phyloP scores from a whole-genome alignment of 106 monocot species.

The Dioscorea dumetorum region DNA sequence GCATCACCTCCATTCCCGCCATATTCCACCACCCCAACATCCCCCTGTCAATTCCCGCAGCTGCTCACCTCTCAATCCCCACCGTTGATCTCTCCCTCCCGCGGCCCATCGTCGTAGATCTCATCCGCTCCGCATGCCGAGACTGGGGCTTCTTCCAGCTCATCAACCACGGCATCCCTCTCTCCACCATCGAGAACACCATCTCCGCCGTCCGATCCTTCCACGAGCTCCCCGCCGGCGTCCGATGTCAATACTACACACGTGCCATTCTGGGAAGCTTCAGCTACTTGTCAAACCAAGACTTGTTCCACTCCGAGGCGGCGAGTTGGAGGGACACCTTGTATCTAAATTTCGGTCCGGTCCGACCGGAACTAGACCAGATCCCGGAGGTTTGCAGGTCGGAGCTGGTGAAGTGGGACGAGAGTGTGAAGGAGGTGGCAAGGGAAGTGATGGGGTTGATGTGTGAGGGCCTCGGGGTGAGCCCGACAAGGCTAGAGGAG shows the following conservation, averaged over 20 bases:
- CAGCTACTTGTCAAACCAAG: neutral
- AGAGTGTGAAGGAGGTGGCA: no score
- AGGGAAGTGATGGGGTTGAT: no score
- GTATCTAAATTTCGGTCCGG: neutral
- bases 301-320: neutral
- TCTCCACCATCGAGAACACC: neutral
- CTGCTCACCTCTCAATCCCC: no score
- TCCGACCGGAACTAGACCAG: neutral
- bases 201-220: slow-evolving; percentile 16
- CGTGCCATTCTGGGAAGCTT: neutral
- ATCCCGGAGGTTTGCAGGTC: no score
- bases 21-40: slow-evolving; percentile 21
- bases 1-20: neutral
- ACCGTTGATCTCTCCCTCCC: neutral
- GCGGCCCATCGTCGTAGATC: no score
- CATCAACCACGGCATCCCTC: slow-evolving; percentile 26
- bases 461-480: no score
- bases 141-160: slow-evolving; percentile 27
- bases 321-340: neutral
- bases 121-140: slow-evolving; percentile 4
- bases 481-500: no score
- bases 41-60: slow-evolving; percentile 11
- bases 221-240: neutral
- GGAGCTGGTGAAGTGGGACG: no score
- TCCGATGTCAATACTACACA: neutral